These are phyloP conservation scores for Asterionellopsis glacialis DNA, from an alignment of 108 stramenopile genomes.

Conservation along the genomic window DNA sequence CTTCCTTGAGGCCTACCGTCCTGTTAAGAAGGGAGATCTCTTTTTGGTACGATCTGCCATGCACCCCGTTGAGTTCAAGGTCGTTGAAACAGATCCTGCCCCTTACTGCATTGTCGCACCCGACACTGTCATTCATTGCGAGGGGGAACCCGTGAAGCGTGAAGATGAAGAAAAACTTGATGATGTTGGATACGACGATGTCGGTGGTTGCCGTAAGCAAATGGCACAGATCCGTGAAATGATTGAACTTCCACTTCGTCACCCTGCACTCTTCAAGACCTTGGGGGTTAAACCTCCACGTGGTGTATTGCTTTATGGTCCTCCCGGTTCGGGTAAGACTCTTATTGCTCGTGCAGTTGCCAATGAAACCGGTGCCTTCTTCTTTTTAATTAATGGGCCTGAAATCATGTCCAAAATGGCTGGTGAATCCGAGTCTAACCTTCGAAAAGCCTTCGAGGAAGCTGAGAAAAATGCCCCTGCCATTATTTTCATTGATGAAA, in stretches of 20 bases:
- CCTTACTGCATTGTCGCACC: slow-evolving; percentile 98
- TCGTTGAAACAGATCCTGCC: slow-evolving; percentile 97
- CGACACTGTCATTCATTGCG: slow-evolving; percentile 99
- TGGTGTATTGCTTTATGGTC: slow-evolving; percentile 99
- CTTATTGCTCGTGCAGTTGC: slow-evolving; percentile 99
- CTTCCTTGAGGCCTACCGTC: slow-evolving; percentile 99
- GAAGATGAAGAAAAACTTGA: slow-evolving; percentile 98
- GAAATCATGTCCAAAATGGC: slow-evolving; percentile 99
- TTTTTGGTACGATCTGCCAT: slow-evolving; percentile 97
- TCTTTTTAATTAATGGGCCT: slow-evolving; percentile 99
- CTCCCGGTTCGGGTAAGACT: slow-evolving; percentile 98
- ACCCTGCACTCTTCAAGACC: slow-evolving; percentile 99
- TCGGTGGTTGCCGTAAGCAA: slow-evolving; percentile 97
- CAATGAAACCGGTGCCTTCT: slow-evolving; percentile 99
- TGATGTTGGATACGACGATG: slow-evolving; percentile 99
- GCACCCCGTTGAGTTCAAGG: slow-evolving; percentile 99
- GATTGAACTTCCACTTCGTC: slow-evolving; percentile 99
- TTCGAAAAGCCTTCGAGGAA: slow-evolving; percentile 98
- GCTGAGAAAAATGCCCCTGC: slow-evolving; percentile 99
- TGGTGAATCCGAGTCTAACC: slow-evolving; percentile 97
- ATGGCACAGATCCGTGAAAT: slow-evolving; percentile 99
- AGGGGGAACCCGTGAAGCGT: slow-evolving; percentile 98
- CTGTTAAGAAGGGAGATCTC: slow-evolving; percentile 98
- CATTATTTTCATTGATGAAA: slow-evolving; percentile 99
- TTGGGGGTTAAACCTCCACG: slow-evolving; percentile 99